Base-by-base conservation (phyloP, 148 eudicot species). In the Hydrangea macrophylla region DNA sequence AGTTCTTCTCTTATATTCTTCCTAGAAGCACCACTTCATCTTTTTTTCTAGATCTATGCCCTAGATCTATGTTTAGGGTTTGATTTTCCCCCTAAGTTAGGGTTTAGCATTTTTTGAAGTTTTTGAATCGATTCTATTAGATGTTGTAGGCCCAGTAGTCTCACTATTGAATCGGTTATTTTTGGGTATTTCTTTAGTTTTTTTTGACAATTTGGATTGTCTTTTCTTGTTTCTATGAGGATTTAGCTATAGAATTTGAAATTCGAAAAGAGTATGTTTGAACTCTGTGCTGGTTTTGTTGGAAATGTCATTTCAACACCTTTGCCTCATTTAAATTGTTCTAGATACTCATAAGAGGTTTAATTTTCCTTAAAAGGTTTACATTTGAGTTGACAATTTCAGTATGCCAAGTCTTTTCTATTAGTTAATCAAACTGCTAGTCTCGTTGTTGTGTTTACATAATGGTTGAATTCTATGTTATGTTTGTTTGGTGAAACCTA, bases 81-180 rank as follows among this genome's bases (percentile, higher is more conserved):
- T n/a, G n/a, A n/a, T n/a, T n/a, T n/a, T n/a, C n/a, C n/a, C n/a
- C n/a, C n/a, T n/a, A n/a, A n/a, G n/a, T 35, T 77, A 69, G 74
- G 71, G 70, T 60, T 64, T 75, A 54, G 25, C 53, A 7, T 70
- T 71, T 71, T 20, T 18, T 17, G 65, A 57, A 60, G 67, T 69
- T 80, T 39, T 67, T 12, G 42, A 32, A 68, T 71, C 25, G 48
- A 35, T 58, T 32, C 62, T 13, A 62, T 58, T 73, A 56, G 58
- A 30, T 50, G 54, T 44, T 18, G 55, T 62, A 66, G 53, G 80
- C 55, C 59, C 11, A 75, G 67, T 74, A 73, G 57, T 68, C 68
- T 69, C 10, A 10, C 31, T 60, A 44, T 64, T 61, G 31, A 62
- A 77, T 73, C 67, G n/a, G 51, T 64, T 73, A 40, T 56, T 4